Percentiles rank a stretch among this genome's conserved stretches.
Evolutionary conservation across 2,329 filamentous ascomycete species (phyloP).

Genomic region (Aureobasidium sp.): DNA sequence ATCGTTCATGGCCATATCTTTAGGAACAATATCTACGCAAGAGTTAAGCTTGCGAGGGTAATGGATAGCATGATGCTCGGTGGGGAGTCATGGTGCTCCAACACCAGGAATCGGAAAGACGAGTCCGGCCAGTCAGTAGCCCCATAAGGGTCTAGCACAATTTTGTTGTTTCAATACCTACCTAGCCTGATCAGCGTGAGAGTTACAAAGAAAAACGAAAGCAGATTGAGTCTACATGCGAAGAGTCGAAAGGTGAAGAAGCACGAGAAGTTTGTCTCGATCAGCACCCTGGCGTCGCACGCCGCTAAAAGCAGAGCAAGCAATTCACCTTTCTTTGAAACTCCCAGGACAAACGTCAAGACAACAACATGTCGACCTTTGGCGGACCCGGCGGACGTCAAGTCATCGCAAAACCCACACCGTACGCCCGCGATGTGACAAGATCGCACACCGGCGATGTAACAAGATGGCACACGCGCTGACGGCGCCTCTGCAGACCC

Average conservation of each 20-base stretch:
- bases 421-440: constrained; percentile 41
- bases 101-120: no score
- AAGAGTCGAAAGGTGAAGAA: not conserved
- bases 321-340: not conserved
- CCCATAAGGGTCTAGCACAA: no score
- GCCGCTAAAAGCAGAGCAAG: not conserved
- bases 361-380: constrained; percentile 39
- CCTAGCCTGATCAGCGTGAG: no score
- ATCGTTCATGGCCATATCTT: no score
- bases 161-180: no score
- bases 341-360: not conserved
- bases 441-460: not conserved
- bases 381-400: constrained; percentile 61
- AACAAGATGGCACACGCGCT: not conserved
- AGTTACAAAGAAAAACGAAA: no score
- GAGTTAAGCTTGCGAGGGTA: no score
- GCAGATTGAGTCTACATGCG: not conserved
- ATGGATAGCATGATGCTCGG: no score
- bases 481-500: constrained; percentile 74
- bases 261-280: not conserved
- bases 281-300: not conserved
- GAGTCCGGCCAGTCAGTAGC: no score
- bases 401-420: constrained; percentile 57
- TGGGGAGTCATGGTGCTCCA: no score
- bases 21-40: no score